Conservation (phyloP, 2,329 filamentous ascomycete species). For the Penicillium sp. region DNA sequence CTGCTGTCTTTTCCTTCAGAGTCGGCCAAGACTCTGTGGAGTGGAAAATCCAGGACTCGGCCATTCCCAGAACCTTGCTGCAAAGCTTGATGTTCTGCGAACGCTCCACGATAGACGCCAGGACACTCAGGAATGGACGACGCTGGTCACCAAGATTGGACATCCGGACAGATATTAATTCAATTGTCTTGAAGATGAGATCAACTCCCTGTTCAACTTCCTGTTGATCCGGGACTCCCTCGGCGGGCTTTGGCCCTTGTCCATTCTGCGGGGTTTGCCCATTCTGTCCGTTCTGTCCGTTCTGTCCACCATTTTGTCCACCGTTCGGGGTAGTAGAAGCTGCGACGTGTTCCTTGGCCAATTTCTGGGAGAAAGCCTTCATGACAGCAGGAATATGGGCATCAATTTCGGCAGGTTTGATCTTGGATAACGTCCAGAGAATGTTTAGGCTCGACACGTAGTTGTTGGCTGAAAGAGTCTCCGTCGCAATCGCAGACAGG, state of each 20-base stretch:
- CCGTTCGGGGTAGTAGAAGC: constrained; percentile 62
- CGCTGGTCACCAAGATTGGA: constrained; percentile 88
- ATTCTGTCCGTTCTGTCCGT: background rate
- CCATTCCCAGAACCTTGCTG: constrained; percentile 90
- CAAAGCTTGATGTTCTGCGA: constrained; percentile 86
- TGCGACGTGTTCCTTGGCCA: constrained; percentile 90
- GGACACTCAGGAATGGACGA: constrained; percentile 89
- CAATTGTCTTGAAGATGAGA: constrained; percentile 92
- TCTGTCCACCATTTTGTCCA: constrained; percentile 33
- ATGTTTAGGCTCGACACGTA: constrained; percentile 91
- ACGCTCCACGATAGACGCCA: constrained; percentile 94
- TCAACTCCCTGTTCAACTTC: constrained; percentile 88
- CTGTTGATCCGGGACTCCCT: constrained; percentile 64
- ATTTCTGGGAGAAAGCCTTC: constrained; percentile 89
- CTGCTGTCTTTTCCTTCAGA: constrained; percentile 97
- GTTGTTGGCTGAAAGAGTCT: constrained; percentile 78
- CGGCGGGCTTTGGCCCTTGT: constrained; percentile 45
- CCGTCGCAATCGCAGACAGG: constrained; percentile 82
- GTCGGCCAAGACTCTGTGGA: constrained; percentile 95
- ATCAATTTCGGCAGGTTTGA: constrained; percentile 85
- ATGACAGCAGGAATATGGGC: constrained; percentile 85
- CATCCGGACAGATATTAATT: constrained; percentile 90
- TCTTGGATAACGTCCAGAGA: constrained; percentile 85
- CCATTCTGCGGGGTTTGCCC: constrained; percentile 32
- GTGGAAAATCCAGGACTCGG: constrained; percentile 94